Evolutionary conservation across 192 early-diverging fungal species (phyloP).

Genomic region (Linnemannia elongata): DNA sequence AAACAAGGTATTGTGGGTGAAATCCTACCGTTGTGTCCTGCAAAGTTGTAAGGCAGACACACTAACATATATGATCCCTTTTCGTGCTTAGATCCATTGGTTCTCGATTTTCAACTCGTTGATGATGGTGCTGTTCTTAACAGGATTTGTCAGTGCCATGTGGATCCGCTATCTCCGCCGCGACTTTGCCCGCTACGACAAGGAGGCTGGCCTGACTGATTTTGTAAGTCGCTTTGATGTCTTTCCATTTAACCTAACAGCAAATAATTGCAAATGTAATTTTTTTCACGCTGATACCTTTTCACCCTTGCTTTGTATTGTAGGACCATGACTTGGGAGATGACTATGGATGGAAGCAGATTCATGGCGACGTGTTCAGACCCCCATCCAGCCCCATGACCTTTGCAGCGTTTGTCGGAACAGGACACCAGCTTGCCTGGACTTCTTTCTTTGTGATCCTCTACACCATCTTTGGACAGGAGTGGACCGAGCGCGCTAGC

Average conservation of each 20-base stretch:
- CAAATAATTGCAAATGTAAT: not conserved
- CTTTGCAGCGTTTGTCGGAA: slow-evolving; percentile 79
- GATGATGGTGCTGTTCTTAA: slow-evolving; percentile 84
- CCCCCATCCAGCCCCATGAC: slow-evolving; percentile 73
- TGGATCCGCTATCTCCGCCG: slow-evolving; percentile 78
- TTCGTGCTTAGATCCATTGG: slow-evolving; percentile 78
- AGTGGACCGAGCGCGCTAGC: slow-evolving; percentile 77
- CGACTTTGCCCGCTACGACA: slow-evolving; percentile 85
- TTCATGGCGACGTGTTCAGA: slow-evolving; percentile 90
- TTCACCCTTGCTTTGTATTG: not conserved
- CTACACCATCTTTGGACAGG: slow-evolving; percentile 69
- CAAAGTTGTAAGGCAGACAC: no score
- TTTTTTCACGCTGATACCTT: not conserved
- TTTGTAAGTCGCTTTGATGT: slow-evolving; percentile 59
- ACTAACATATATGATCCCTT: not conserved
- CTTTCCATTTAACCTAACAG: not conserved
- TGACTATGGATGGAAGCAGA: slow-evolving; percentile 92
- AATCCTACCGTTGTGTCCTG: not conserved
- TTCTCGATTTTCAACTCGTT: slow-evolving; percentile 87
- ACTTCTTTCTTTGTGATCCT: slow-evolving; percentile 67
- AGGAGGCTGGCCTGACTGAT: slow-evolving; percentile 74
- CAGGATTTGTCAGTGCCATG: slow-evolving; percentile 82
- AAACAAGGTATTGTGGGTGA: slow-evolving; percentile 70
- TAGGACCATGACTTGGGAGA: slow-evolving; percentile 81
- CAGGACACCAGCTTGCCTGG: slow-evolving; percentile 71